Evolutionary conservation across 169 alveolate species (phyloP), one percentile per base, ranked within the genome.

Genomic region (Plasmodium yoelii): DNA sequence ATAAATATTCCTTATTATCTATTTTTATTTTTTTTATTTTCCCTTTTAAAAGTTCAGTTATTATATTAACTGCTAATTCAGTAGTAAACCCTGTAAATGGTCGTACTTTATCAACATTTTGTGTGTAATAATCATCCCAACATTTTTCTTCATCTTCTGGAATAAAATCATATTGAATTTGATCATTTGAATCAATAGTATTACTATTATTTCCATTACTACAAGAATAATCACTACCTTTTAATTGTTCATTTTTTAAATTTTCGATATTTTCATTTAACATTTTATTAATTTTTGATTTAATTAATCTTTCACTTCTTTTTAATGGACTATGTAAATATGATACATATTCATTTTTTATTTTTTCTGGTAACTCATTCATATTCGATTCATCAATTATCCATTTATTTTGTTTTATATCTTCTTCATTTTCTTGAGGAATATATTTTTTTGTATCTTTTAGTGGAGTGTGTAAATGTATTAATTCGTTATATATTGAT

Each of bases 101-200:
- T 19, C 69, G 63, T 28, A 53, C n/a, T 18, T 77, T 77, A 26
- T 77, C 88, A 26, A 3, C 49, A 13, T 75, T 69, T 51, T 77
- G 88, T 61, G 88, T 77, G 73, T 77, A 77, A 19, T 57, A 77
- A 19, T 77, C 80, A 49, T 77, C 88, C 88, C 88, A 77, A 34
- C 88, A 77, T 64, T 64, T 77, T 77, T 77, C 88, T 49, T 77
- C 88, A 28, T 77, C 88, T 64, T 77, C 88, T 0, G 88, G 88
- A 26, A 47, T 46, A 51, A 77, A 77, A 56, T 77, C 88, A 39
- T 70, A 64, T 8, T 64, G 77, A 39, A 19, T 18, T 4, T 5
- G n/a, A 7, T 57, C 34, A 24, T 13, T n/a, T 28, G 34, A 8
- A 8, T 13, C 65, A 24, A 10, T 1, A 19, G 15, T 18, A 69